A percentile compares a stretch with the other conserved stretches of the same genome.
These are phyloP conservation scores for Auriscalpium vulgare DNA, from an alignment of 768 basidiomycete species.

Conservation along the genomic window DNA sequence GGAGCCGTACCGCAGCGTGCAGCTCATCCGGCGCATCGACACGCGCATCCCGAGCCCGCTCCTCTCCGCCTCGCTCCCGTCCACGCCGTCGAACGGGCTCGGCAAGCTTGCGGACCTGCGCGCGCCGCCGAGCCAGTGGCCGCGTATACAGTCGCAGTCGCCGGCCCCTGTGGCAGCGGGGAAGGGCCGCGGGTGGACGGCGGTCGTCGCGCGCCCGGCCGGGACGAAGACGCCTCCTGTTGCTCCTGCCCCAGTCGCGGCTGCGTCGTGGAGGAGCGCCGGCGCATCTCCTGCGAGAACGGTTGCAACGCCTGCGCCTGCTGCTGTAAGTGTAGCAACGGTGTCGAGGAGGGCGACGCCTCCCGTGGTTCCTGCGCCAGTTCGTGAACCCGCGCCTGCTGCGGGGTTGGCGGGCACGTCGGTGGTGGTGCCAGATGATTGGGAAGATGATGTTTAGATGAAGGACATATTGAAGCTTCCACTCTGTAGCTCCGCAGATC, in stretches of 20 bases:
- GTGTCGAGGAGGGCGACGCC: too few relatives aligned
- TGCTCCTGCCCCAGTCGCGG: neutral
- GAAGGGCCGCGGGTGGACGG: conserved; percentile 25
- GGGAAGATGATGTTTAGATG: too few relatives aligned
- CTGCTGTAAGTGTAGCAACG: too few relatives aligned
- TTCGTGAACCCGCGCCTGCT: too few relatives aligned
- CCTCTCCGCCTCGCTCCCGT: conserved; percentile 34
- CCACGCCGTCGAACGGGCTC: conserved; percentile 28
- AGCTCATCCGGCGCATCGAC: conserved; percentile 75
- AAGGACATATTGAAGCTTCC: too few relatives aligned
- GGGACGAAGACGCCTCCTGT: conserved; percentile 2
- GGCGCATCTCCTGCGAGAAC: too few relatives aligned
- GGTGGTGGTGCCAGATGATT: too few relatives aligned
- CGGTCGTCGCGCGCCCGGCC: conserved; percentile 22
- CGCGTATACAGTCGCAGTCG: conserved; percentile 6
- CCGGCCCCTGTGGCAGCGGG: conserved; percentile 2
- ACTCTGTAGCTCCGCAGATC: too few relatives aligned
- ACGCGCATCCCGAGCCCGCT: conserved; percentile 69
- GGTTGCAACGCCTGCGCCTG: too few relatives aligned
- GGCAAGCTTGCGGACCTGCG: conserved; percentile 59
- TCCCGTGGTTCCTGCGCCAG: too few relatives aligned
- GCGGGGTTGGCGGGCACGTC: too few relatives aligned
- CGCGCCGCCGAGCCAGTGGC: conserved; percentile 13
- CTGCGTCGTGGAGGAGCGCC: too few relatives aligned
- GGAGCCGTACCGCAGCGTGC: conserved; percentile 82